Evolutionary conservation across 495 filamentous ascomycete genomes (phyloP).

Genomic region (Penicillium goetzii): DNA sequence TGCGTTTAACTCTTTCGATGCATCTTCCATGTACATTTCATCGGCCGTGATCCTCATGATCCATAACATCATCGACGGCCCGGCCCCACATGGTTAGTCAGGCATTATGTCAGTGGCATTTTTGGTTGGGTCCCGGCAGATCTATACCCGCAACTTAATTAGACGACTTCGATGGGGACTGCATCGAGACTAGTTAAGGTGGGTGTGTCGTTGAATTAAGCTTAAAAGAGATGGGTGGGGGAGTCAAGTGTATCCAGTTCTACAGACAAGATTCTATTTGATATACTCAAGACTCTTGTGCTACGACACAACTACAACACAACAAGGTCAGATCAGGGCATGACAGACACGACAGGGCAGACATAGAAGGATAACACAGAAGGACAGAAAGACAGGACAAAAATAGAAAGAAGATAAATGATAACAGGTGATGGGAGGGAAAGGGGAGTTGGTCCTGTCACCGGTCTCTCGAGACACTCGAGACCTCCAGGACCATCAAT

Average conservation of each 20-base stretch:
- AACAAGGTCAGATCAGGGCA: not conserved
- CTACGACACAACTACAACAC: not conserved
- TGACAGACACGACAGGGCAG: not conserved
- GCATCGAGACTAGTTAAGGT: not conserved
- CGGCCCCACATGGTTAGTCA: conserved; percentile 14
- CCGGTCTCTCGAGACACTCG: not conserved
- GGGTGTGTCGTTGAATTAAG: not conserved
- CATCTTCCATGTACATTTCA: not conserved
- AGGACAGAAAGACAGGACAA: not conserved
- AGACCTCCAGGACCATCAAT: not conserved
- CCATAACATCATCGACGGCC: conserved; percentile 22
- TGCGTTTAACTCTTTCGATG: no score
- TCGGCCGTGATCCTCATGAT: conserved; percentile 6
- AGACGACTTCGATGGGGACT: not conserved
- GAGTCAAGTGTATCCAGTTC: not conserved
- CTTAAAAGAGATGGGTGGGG: not conserved
- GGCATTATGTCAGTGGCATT: conserved; percentile 16
- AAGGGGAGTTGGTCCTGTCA: not conserved
- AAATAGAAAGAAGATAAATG: not conserved
- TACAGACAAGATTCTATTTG: not conserved
- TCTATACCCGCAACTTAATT: conserved; percentile 1
- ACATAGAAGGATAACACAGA: not conserved
- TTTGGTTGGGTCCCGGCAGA: conserved; percentile 2
- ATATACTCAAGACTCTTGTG: not conserved
- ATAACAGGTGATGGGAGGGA: not conserved